Evolutionary conservation across 805 yeast species (phyloP).

Genomic region (Zygoascus tannicola): DNA sequence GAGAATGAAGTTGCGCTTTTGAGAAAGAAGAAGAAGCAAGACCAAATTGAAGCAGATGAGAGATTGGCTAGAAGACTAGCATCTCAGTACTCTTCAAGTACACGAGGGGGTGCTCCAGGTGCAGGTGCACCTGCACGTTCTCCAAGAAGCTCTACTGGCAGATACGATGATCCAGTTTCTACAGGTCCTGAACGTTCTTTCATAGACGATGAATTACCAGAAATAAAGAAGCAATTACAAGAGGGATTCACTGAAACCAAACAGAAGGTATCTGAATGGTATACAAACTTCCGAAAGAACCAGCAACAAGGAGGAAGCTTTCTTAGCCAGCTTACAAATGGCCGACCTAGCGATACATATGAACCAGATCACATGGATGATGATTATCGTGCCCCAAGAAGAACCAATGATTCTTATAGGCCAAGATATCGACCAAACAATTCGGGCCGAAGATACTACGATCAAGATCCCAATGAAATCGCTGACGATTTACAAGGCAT

Average conservation of each 20-base stretch:
- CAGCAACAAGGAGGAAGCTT: constrained; percentile 18
- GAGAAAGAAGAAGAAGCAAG: constrained; percentile 17
- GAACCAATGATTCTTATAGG: constrained; percentile 6
- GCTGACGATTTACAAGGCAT: constrained; percentile 43
- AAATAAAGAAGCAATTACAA: constrained; percentile 55
- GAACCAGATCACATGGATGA: constrained; percentile 1
- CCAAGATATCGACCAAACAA: background rate
- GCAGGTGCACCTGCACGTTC: constrained; percentile 1
- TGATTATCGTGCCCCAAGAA: background rate
- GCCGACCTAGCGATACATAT: constrained; percentile 4
- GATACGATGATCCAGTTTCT: constrained; percentile 19
- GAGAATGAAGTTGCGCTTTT: constrained; percentile 20
- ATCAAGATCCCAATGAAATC: constrained; percentile 49
- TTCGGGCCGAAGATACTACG: constrained; percentile 28
- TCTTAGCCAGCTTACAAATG: constrained; percentile 10
- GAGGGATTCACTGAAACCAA: constrained; percentile 78
- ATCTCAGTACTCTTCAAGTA: constrained; percentile 12
- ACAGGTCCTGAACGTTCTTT: constrained; percentile 22
- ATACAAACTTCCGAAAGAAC: constrained; percentile 50
- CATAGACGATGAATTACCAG: constrained; percentile 34
- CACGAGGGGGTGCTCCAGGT: background rate
- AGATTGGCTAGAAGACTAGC: constrained; percentile 73
- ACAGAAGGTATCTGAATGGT: constrained; percentile 68
- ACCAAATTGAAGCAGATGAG: constrained; percentile 67
- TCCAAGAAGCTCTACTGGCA: constrained; percentile 13